phyloP scores from a whole-genome alignment of 306 rosid genomes.

The Inga oerstediana region DNA sequence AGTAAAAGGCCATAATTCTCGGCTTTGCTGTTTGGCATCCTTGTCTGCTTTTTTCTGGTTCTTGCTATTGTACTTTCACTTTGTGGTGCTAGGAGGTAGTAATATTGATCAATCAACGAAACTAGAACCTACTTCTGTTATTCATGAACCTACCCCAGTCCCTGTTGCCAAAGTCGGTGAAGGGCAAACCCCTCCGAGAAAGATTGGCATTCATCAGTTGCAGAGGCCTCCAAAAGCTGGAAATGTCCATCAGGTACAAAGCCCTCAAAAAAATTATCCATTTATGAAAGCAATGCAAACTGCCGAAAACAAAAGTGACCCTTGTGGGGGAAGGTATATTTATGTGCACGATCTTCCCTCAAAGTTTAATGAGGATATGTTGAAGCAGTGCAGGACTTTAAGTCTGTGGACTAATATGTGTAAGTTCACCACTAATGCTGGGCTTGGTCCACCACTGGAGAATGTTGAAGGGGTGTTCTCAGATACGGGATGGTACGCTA shows the following conservation, averaged over 20 bases:
- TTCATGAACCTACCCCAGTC: slow-evolving; percentile 25
- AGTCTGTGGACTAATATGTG: slow-evolving; percentile 97
- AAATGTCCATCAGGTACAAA: neutral
- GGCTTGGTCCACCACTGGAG: slow-evolving; percentile 93
- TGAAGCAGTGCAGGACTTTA: slow-evolving; percentile 67
- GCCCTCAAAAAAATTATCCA: slow-evolving; percentile 36
- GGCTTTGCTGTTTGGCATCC: slow-evolving; percentile 63
- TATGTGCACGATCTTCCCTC: slow-evolving; percentile 92
- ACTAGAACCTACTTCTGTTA: slow-evolving; percentile 26
- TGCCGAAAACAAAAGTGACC: slow-evolving; percentile 71
- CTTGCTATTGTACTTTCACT: slow-evolving; percentile 76
- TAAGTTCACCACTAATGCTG: slow-evolving; percentile 86
- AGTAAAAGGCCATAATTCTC: slow-evolving; percentile 55
- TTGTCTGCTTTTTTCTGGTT: slow-evolving; percentile 88
- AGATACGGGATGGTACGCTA: slow-evolving; percentile 88
- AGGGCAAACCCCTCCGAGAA: slow-evolving; percentile 13
- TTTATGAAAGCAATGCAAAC: slow-evolving; percentile 68
- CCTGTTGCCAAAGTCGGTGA: slow-evolving; percentile 25
- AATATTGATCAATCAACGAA: slow-evolving; percentile 41
- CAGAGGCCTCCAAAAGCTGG: slow-evolving; percentile 7
- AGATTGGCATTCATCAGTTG: slow-evolving; percentile 14
- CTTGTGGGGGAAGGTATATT: slow-evolving; percentile 84
- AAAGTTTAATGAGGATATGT: slow-evolving; percentile 89
- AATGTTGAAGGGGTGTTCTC: slow-evolving; percentile 81
- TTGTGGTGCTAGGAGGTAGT: slow-evolving; percentile 57